Conservation (phyloP, 2,329 filamentous ascomycete species). For the Colletotrichum incanum region DNA sequence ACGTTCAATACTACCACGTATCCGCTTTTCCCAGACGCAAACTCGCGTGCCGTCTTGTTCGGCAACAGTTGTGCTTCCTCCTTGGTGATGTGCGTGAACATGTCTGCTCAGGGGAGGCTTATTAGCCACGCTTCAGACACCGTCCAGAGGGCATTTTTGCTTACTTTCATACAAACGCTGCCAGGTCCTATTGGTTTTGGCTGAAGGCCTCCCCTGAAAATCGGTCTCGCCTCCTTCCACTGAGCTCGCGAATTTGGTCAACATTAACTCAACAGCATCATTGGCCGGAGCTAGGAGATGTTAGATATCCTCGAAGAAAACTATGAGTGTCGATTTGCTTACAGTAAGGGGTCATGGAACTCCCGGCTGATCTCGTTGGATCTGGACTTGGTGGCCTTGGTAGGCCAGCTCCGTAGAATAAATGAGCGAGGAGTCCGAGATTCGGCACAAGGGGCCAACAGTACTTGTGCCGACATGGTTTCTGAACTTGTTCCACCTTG, state of each 20-base stretch:
- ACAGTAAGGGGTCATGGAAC: constrained; percentile 1
- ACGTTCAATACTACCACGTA: constrained; percentile 14
- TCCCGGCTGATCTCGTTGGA: background rate
- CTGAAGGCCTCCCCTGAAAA: background rate
- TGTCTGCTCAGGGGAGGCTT: background rate
- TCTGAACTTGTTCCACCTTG: background rate
- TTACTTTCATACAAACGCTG: constrained; percentile 5
- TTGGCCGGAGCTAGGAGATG: background rate
- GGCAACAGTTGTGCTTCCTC: background rate
- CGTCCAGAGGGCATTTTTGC: background rate
- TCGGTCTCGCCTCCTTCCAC: constrained; percentile 2
- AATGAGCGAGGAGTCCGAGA: background rate
- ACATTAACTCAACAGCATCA: background rate
- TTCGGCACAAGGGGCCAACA: background rate
- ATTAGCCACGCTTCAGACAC: background rate
- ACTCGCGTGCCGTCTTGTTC: background rate
- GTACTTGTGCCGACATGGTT: background rate
- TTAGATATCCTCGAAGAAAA: background rate
- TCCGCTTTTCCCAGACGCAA: background rate
- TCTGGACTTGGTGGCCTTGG: background rate
- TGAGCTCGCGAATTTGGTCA: constrained; percentile 14
- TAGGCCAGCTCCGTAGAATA: background rate
- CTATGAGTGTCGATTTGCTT: background rate
- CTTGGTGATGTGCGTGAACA: background rate
- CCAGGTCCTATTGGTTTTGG: constrained; percentile 2